Evolutionary conservation across 768 basidiomycete genomes (phyloP), one percentile per base, ranked within the genome.

Genomic region (Leccinellum luteum): DNA sequence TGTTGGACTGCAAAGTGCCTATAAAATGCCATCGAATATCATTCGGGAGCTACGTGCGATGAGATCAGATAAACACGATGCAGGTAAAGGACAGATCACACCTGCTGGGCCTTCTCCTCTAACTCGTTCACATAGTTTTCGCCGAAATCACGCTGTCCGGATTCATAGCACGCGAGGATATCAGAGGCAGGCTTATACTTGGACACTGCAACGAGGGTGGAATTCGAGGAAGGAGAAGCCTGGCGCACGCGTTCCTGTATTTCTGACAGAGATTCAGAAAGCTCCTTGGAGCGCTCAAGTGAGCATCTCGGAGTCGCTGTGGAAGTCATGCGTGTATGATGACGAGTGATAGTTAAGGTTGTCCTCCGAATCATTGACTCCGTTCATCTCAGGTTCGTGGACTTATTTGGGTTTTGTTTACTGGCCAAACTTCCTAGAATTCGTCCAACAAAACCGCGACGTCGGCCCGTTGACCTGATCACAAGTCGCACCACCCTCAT

Each of bases 1-100:
- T 98, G 74, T 98, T 98, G 13, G 90, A 91, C 69, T 98, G 94
- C 19, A 98, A 75, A 3, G 88, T 85, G 7, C 96, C 96, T 63
- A 98, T 96, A 70, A 96, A 98, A 74, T 98, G 96, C 96, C 96
- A 98, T 60, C 87, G 81, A 63, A 98, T 93, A 61, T 92, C 89
- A 23, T 64, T 60, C 1, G 96, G 92, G n/a, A 98, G 82, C 94
- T 96, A 68, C 51, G 28, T 28, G 51, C 38, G 9, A 25, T 63
- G 35, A 52, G 34, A 60, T 60, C 51, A 63, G 55, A 48, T 58
- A 53, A n/a, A 38, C 12, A 6, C 21, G 48, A 27, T 27, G 1
- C n/a, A 25, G 31, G 28, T 6, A 5, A 27, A 44, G 45, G 30
- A 32, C 21, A 10, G 43, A 54, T 74, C 82, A 60, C 69, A 90